Percentiles rank a stretch among this genome's conserved stretches.
These are phyloP conservation scores for Aureobasidium sp. DNA, from an alignment of 2,329 filamentous ascomycete genomes.

Conservation along the genomic window DNA sequence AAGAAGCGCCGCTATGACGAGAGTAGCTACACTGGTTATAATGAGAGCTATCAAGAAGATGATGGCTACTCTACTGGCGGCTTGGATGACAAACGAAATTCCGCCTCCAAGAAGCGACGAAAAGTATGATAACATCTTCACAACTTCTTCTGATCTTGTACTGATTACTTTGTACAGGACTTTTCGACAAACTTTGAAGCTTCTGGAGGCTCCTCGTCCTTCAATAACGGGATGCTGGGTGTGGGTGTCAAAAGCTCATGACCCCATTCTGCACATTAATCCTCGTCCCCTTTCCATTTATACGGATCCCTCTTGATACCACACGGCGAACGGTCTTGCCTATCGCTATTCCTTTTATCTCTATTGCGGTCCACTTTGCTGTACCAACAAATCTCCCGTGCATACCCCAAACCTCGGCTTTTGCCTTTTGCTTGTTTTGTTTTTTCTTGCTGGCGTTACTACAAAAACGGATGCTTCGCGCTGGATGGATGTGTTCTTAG, in stretches of 20 bases:
- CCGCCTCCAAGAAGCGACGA: constrained; percentile 46
- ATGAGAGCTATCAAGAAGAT: constrained; percentile 64
- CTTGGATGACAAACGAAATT: constrained; percentile 51
- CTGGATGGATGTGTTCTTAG: constrained; percentile 1
- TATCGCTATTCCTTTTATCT: background rate
- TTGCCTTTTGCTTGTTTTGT: background rate
- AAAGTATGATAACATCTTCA: constrained; percentile 36
- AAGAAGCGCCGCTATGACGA: constrained; percentile 75
- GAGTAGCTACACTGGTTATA: constrained; percentile 66
- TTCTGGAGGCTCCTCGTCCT: background rate
- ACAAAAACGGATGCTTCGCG: constrained; percentile 12
- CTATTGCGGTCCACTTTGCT: constrained; percentile 2
- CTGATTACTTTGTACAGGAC: constrained; percentile 7
- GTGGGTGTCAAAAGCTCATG: constrained; percentile 15
- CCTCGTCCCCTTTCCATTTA: background rate
- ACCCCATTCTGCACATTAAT: background rate
- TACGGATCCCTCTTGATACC: constrained; percentile 2
- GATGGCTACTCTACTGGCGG: constrained; percentile 67
- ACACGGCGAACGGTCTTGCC: background rate
- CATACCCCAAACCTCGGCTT: background rate
- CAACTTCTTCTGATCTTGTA: background rate
- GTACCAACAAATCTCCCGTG: constrained; percentile 10
- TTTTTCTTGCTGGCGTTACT: background rate
- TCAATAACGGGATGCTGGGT: constrained; percentile 14
- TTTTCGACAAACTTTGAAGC: constrained; percentile 9